These are phyloP conservation scores for Capillidium rhysosporum DNA, from an alignment of 371 early-diverging fungal species.

Conservation along the genomic window DNA sequence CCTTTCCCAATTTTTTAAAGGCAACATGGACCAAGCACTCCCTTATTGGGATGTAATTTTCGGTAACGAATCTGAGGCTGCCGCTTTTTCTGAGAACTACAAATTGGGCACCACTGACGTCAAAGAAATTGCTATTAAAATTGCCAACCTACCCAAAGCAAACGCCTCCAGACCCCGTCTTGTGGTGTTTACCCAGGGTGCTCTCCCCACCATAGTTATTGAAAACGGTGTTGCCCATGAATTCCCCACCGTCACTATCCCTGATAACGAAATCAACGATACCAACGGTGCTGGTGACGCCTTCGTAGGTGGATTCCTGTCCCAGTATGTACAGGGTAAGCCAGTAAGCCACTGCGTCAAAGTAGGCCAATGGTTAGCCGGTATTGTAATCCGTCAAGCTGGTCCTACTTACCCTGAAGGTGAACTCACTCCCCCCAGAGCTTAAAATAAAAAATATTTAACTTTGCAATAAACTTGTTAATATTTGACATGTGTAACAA, in stretches of 20 bases:
- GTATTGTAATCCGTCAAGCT: conserved; percentile 65
- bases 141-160: conserved; percentile 62
- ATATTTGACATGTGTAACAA: too few relatives aligned
- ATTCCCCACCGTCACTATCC: conserved; percentile 53
- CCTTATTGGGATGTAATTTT: conserved; percentile 80
- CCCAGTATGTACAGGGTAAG: conserved; percentile 54
- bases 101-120: conserved; percentile 38
- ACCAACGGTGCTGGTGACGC: conserved; percentile 96
- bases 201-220: conserved; percentile 55
- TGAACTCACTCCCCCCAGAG: conserved; percentile 6
- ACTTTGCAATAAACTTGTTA: too few relatives aligned
- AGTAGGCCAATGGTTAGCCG: conserved; percentile 83
- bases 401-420: conserved; percentile 63
- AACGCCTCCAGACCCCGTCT: conserved; percentile 48
- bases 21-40: conserved; percentile 46
- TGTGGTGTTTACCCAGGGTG: conserved; percentile 86
- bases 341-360: conserved; percentile 39
- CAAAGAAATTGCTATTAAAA: conserved; percentile 55
- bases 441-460: too few relatives aligned
- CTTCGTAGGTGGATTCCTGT: conserved; percentile 86
- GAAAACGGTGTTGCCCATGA: conserved; percentile 20
- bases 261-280: conserved; percentile 60
- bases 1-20: conserved; percentile 80
- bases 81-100: conserved; percentile 53
- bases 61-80: conserved; percentile 92